Conservation (phyloP, 2,329 filamentous ascomycete species). For the Scedosporium dehoogii region DNA sequence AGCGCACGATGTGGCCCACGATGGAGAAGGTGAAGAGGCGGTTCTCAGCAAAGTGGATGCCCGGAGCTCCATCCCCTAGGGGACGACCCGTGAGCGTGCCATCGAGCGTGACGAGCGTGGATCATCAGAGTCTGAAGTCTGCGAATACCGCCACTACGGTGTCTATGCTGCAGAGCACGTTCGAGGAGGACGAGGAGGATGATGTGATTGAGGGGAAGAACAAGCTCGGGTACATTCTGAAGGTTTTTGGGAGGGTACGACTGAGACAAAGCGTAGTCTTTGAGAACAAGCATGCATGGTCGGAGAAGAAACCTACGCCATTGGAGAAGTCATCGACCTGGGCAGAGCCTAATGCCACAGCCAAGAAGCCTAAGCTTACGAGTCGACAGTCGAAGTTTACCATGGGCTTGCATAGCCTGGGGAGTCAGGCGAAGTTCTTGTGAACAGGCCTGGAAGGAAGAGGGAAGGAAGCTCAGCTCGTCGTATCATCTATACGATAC, state of each 20-base stretch:
- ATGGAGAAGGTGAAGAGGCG: neutral
- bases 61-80: neutral
- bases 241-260: neutral
- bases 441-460: neutral
- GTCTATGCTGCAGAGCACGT: neutral
- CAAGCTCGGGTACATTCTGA: neutral
- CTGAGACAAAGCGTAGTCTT: neutral
- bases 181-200: neutral
- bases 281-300: neutral
- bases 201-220: too few species aligned
- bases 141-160: neutral
- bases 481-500: constrained; percentile 2
- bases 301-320: neutral
- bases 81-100: neutral
- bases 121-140: too few species aligned
- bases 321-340: neutral
- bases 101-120: neutral
- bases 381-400: neutral
- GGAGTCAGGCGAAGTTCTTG: constrained; percentile 11
- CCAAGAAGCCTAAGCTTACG: neutral
- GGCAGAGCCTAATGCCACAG: neutral
- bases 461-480: constrained; percentile 1
- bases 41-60: neutral
- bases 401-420: constrained; percentile 7
- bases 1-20: neutral